Conservation (phyloP, 163 green algal genomes). For the Scenedesmus sp. region DNA sequence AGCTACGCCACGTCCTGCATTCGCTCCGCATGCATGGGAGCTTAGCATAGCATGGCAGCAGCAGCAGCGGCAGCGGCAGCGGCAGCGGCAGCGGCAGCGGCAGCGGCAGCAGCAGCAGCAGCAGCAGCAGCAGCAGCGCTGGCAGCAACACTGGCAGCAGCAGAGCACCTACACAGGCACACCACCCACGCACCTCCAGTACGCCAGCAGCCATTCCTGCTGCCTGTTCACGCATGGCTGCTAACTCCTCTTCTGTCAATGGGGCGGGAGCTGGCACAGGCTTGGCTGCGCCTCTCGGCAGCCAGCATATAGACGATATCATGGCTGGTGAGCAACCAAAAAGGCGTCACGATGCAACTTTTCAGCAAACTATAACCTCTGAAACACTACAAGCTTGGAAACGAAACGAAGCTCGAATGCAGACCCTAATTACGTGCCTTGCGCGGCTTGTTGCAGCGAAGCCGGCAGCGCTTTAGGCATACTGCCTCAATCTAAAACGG, state of each 20-base stretch:
- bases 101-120: slow-evolving; percentile 13
- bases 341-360: not conserved
- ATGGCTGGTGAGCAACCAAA: slow-evolving; percentile 61
- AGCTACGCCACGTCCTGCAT: not conserved
- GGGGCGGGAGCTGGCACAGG: slow-evolving; percentile 67
- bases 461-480: not conserved
- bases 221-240: slow-evolving; percentile 58
- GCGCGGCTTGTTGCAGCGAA: not conserved
- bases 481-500: not conserved
- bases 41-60: not conserved
- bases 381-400: not conserved
- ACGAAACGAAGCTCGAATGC: not conserved
- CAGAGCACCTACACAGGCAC: not conserved
- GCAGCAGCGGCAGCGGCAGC: not conserved
- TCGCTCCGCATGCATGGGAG: not conserved
- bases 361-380: not conserved
- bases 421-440: not conserved
- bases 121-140: not conserved
- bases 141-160: not conserved
- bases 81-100: not conserved
- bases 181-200: not conserved
- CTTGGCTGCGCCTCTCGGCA: slow-evolving; percentile 85
- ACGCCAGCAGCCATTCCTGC: slow-evolving; percentile 43
- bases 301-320: slow-evolving; percentile 88
- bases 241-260: slow-evolving; percentile 78